Evolutionary conservation across 2,329 filamentous ascomycete species (phyloP), one percentile per base, ranked within the genome.

Genomic region (Diaporthe longicolla): DNA sequence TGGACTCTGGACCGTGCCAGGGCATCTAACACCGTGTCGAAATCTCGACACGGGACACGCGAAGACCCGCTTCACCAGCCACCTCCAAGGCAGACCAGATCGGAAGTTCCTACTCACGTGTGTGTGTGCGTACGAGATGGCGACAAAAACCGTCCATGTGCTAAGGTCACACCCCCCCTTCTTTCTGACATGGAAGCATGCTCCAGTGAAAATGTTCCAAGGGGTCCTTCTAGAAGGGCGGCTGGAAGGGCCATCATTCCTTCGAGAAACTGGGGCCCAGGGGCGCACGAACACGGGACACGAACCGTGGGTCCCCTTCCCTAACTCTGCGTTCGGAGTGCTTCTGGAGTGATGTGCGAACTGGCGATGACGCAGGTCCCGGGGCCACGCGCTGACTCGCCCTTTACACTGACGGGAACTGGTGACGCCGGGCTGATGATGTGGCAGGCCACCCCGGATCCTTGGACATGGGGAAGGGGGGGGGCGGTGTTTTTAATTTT

Each of bases 221-320:
- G 21, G 29, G 37, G n/a, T 35, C 45, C 54, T 74, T 74, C 73
- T 72, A 74, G 73, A 74, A 74, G 58, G 58, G 48, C 48, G 35
- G 26, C 21, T 54, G 66, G 57, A 61, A 63, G 48, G 55, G 40
- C 40, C 37, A 4, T 13, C 24, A 43, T 26, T 61, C 45, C 45
- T 26, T 55, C 4, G 57, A 59, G 15, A 69, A 54, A 43, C 15
- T 6, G 29, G 50, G 48, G 17, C 40, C 52, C 37, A 43, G 52
- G 48, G 48, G 6, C 35, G 24, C 58, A 29, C 37, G 8, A 35
- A n/a, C 40, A 59, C 55, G 66, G 55, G 32, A 40, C 32, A 57
- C 55, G 63, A 66, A 37, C 63, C 43, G 43, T 37, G 69, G 55
- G 43, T 52, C 55, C 55, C 45, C 8, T 43, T 43, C 40, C 40